Evolutionary conservation across 345 rosid genomes (phyloP).

Genomic region (Corchorus olitorius): DNA sequence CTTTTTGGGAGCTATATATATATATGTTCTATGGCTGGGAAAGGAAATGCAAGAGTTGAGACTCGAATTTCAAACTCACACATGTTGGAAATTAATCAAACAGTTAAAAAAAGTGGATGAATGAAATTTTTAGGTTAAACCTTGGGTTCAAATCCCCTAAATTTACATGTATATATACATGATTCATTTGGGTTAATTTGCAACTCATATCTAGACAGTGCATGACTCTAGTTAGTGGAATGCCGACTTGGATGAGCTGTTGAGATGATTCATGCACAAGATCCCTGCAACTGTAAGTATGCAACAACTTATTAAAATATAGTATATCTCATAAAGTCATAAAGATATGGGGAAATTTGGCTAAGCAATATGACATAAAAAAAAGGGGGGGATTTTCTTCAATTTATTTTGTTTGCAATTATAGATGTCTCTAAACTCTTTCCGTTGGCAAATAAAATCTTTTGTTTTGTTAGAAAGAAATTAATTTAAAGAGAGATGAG

Average conservation of each 20-base stretch:
- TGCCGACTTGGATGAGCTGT: background rate
- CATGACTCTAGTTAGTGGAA: background rate
- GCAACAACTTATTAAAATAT: background rate
- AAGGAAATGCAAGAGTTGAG: too few relatives aligned
- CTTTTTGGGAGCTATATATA: too few relatives aligned
- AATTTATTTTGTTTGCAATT: background rate
- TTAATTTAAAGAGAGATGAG: slow-evolving; percentile 12
- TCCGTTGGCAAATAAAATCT: slow-evolving; percentile 9
- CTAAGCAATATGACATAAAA: background rate
- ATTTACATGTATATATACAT: background rate
- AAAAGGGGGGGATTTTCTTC: background rate
- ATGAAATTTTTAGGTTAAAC: too few relatives aligned
- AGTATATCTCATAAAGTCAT: background rate
- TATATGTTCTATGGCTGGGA: too few relatives aligned
- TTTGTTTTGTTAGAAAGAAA: background rate
- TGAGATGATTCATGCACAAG: background rate
- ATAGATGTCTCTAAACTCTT: background rate
- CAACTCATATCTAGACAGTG: background rate
- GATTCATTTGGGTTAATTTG: too few relatives aligned
- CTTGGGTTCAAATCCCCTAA: background rate
- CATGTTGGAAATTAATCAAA: too few relatives aligned
- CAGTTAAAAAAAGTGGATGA: too few relatives aligned
- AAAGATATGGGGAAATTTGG: background rate
- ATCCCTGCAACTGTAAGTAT: background rate
- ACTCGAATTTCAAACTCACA: too few relatives aligned